phyloP scores from a whole-genome alignment of 805 yeast genomes.

The Pichia insulana region DNA sequence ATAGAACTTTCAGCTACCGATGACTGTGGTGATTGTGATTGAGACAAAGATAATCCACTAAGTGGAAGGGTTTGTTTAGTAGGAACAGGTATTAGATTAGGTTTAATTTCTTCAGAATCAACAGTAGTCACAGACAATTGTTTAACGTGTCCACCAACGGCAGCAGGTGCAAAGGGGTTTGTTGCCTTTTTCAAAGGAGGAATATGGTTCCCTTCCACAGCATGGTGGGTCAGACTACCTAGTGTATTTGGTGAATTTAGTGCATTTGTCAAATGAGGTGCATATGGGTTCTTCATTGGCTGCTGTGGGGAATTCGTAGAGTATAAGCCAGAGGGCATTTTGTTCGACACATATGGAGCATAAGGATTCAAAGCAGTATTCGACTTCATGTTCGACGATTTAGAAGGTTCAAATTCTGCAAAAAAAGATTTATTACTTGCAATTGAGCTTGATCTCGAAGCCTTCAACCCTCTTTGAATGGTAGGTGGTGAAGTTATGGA shows the following conservation, averaged over 20 bases:
- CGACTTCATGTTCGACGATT: constrained; percentile 2
- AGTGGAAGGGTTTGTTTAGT: constrained; percentile 14
- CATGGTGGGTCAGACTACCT: too few relatives aligned
- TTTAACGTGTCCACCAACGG: constrained; percentile 25
- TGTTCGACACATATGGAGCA: constrained; percentile 8
- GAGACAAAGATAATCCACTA: background rate
- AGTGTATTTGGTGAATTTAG: constrained; percentile 10
- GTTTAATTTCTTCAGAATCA: constrained; percentile 17
- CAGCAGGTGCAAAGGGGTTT: constrained; percentile 28
- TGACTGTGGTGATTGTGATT: background rate
- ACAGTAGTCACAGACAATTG: constrained; percentile 16
- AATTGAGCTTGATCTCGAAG: constrained; percentile 2
- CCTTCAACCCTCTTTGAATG: constrained; percentile 16
- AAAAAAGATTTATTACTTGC: constrained; percentile 28
- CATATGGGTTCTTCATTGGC: constrained; percentile 10
- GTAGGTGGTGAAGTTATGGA: constrained; percentile 5
- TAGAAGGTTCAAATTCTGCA: constrained; percentile 44
- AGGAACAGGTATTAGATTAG: constrained; percentile 26
- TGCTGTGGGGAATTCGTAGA: too few relatives aligned
- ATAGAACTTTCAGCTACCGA: background rate
- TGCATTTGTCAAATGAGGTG: constrained; percentile 31
- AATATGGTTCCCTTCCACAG: background rate
- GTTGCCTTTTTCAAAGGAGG: constrained; percentile 10
- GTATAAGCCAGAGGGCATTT: too few relatives aligned
- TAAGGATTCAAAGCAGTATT: constrained; percentile 20